Evolutionary conservation across 257 asterid species (phyloP), one percentile per base, ranked within the genome.

Genomic region (Forsythia suspensa): DNA sequence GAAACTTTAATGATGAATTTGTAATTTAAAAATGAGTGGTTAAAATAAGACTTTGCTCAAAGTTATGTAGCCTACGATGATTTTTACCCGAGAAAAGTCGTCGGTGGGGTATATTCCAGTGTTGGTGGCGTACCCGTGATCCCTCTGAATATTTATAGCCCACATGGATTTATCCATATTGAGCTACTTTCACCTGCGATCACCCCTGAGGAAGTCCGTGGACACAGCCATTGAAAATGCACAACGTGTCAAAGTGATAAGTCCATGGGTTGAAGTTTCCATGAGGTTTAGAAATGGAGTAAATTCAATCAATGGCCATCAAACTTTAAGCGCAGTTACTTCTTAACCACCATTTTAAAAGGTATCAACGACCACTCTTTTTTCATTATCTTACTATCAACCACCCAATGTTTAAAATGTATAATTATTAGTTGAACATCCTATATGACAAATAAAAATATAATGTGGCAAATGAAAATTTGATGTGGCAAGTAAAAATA

Each of bases 21-120:
- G 66, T 34, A 48, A 3, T 48, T 48, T 2, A 3, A 48, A 48
- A 48, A 48, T 4, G 18, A 48, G 44, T 41, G 44, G 44, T 55
- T 48, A 18, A 6, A 55, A 2, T 6, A 21, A 55, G 65, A 55
- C 24, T 55, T 57, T 57, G 66, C 66, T 1, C 29, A 18, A 55
- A 55, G 29, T 55, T 18, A 6, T 21, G 10, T 55, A 3, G 24
- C 65, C 29, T 16, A 2, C 2, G 11, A 55, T 5, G 10, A n/a
- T 55, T 55, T 55, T 55, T 55, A 8, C 4, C 10, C 65, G 29
- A 18, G 24, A 4, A 1, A 55, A 70, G 67, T 80, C 86, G 81
- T 73, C 88, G 82, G 78, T 69, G 82, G 78, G 78, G 85, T 40
- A 66, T 85, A 73, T 83, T 83, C 89, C 84, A 81, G 80, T 80